These are phyloP conservation scores for Hyaloperonospora arabidopsidis DNA, from an alignment of 352 stramenopile species.

Conservation along the genomic window DNA sequence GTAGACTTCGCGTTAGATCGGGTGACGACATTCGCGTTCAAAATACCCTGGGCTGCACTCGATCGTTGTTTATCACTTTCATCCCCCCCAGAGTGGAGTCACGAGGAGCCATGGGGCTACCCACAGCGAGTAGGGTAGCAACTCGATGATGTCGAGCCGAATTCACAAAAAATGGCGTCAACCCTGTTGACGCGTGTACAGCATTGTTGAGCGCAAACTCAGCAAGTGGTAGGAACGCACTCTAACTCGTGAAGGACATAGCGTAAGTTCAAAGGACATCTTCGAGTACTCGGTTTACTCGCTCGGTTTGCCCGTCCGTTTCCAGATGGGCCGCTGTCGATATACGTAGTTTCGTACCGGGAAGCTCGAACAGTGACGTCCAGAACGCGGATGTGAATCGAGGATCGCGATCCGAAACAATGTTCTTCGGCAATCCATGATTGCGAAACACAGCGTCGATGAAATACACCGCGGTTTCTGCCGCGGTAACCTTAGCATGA, in stretches of 20 bases:
- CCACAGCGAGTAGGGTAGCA: not conserved
- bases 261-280: not conserved
- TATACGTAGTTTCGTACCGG: not conserved
- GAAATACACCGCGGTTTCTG: not conserved
- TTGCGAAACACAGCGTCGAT: not conserved
- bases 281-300: not conserved
- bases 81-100: not conserved
- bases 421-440: not conserved
- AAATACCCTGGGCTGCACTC: not conserved
- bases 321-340: conserved; percentile 3
- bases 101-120: not conserved
- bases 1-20: not conserved
- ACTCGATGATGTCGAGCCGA: not conserved
- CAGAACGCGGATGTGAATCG: not conserved
- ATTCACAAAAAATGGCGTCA: not conserved
- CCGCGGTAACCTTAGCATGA: not conserved
- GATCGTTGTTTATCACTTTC: not conserved
- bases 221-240: not conserved
- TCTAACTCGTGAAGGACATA: not conserved
- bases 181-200: not conserved
- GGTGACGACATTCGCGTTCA: not conserved
- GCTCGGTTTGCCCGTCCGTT: conserved; percentile 6
- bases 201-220: not conserved
- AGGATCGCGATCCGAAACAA: conserved; percentile 1
- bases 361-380: not conserved